Evolutionary conservation across 2,329 filamentous ascomycete species (phyloP), one percentile per base, ranked within the genome.

Genomic region (Uncinocarpus reesii): DNA sequence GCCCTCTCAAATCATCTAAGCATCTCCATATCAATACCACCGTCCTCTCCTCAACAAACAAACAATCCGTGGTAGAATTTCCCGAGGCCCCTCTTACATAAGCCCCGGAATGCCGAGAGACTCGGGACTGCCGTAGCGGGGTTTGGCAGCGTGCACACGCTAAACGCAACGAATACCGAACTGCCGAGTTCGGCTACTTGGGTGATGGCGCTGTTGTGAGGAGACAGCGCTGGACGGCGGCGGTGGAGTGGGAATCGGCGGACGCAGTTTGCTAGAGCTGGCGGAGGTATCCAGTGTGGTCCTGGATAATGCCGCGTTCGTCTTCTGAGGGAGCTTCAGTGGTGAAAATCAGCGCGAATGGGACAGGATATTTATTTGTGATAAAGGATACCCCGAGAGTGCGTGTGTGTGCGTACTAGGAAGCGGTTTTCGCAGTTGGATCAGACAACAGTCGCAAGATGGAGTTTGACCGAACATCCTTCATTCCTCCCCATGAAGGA

Each of bases 401-500:
- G n/a, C n/a, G n/a, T n/a, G n/a, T n/a, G n/a, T n/a, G n/a, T n/a
- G n/a, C n/a, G n/a, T n/a, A n/a, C n/a, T n/a, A n/a, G n/a, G n/a
- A n/a, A n/a, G n/a, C n/a, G n/a, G n/a, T n/a, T n/a, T n/a, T n/a
- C n/a, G n/a, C n/a, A n/a, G n/a, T n/a, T n/a, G n/a, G n/a, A n/a
- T n/a, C n/a, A n/a, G n/a, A n/a, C n/a, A 10, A 34, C 13, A 36
- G 11, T 13, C 31, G 15, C 15, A 47, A 15, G 13, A 53, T 53
- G 49, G 47, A 47, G 31, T 53, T 53, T 29, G 52, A 53, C n/a
- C 44, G 52, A 31, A 50, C 49, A 8, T 43, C 38, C 4, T 59
- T 60, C 34, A 51, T 58, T 16, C 57, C 58, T 42, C 50, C 51
- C 23, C 59, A 62, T 36, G 35, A 35, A 20, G 57, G 54, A 34